phyloP scores from a whole-genome alignment of 768 basidiomycete genomes.

The Trichaptum fuscoviolaceum region DNA sequence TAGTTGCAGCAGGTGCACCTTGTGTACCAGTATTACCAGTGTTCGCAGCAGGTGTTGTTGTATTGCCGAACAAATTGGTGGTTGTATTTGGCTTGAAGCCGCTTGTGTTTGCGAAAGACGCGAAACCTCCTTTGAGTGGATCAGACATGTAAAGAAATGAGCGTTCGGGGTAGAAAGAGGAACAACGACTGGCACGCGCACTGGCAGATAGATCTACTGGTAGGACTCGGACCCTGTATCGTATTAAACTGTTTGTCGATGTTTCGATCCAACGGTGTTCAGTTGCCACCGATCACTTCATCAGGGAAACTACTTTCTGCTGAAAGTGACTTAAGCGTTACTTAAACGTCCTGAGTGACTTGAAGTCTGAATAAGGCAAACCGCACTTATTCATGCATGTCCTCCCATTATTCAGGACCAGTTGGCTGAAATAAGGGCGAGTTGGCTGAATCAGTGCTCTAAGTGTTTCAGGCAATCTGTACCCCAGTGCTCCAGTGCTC shows the following conservation, averaged over 20 bases:
- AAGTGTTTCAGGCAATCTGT: too few relatives aligned
- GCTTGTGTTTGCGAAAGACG: background rate
- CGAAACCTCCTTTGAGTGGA: conserved; percentile 1
- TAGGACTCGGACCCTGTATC: too few relatives aligned
- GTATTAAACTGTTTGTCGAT: background rate
- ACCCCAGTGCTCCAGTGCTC: too few relatives aligned
- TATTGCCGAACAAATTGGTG: conserved; percentile 7
- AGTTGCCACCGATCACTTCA: background rate
- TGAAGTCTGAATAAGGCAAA: too few relatives aligned
- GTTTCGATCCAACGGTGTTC: background rate
- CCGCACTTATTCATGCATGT: too few relatives aligned
- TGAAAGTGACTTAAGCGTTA: too few relatives aligned
- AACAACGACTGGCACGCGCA: background rate
- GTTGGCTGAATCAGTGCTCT: too few relatives aligned
- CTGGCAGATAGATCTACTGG: too few relatives aligned
- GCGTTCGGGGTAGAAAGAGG: background rate
- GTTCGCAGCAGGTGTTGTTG: conserved; percentile 9
- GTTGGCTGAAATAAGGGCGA: too few relatives aligned
- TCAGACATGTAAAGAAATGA: background rate
- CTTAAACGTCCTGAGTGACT: too few relatives aligned
- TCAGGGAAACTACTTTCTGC: too few relatives aligned
- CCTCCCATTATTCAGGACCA: too few relatives aligned
- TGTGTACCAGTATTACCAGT: conserved; percentile 9
- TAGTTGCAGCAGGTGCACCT: conserved; percentile 7
- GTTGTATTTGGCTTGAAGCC: conserved; percentile 3